Base-by-base conservation (phyloP, 2,329 filamentous ascomycete species). In the Pseudodiploospora longispora region DNA sequence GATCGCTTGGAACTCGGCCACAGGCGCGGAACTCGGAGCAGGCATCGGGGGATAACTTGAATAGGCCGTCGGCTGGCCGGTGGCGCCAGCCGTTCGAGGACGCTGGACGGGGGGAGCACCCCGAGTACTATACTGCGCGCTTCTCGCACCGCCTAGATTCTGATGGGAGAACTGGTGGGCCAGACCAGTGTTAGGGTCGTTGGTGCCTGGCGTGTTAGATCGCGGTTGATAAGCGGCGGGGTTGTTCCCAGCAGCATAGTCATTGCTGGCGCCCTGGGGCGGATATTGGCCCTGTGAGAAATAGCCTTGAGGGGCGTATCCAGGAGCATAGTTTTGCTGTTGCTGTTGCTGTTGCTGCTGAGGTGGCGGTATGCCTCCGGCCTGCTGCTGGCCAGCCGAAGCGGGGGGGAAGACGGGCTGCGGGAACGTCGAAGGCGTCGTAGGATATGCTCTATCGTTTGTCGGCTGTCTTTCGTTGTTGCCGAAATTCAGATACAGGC, bases 121-220 rank as follows among this genome's bases (percentile, higher is more conserved):
- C 38, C 88, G 78, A 47, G 78, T 75, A 52, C 74, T 79, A 60
- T 89, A 90, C 40, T 82, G 80, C 48, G 80, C 81, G 30, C 76
- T 75, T 53, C 88, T 78, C 48, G 82, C 81, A 37, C 80, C 80
- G 48, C 86, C 84, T 35, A 97, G 76, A 64, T 96, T 95, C 72
- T 97, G 91, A 66, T 96, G 89, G 47, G 91, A 94, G 66, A 97
- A 95, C 64, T 98, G 93, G 63, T 96, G 88, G 48, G 90, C 89
- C 38, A 97, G 77, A 30, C 89, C 90, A 57, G 88, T 93, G 56
- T 91, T 94, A 54, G 84, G 85, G 60, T 96, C 89, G 58, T 87
- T 88, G 61, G 78, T 69, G 47, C 75, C 77, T 5, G 79, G 76
- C 4, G 78, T 75, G 56, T 73, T 75, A 55, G 75, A 72, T 48